Evolutionary conservation across 176 grass and related monocot genomes (phyloP), one percentile per base, ranked within the genome.

Genomic region (Oryza coarctata): DNA sequence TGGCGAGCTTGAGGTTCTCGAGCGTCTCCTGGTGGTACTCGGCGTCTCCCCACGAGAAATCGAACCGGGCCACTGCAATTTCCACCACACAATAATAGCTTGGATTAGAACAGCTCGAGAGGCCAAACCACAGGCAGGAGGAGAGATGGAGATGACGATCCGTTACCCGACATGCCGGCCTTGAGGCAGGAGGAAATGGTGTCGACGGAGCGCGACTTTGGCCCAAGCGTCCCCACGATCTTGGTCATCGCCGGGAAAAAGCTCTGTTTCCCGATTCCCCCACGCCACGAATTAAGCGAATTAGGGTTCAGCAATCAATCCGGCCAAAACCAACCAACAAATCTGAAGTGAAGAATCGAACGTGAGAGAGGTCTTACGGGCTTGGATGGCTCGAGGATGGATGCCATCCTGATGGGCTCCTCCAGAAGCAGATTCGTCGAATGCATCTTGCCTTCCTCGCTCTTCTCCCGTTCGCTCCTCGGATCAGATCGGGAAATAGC

Each of bases 191-290:
- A 29, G 14, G 93, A 94, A 83, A 99, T 99, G 76, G 90, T 90
- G 67, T 99, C 97, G 10, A 96, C 91, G 77, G 93, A 88, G 72
- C 97, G 93, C 18, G 97, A 99, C 75, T 94, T 96, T 39, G 97
- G 91, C 3, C 97, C 97, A 6, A 99, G 89, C 76, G 97, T 99
- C 12, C 97, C 97, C 29, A 99, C 93, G 79, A 99, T 99, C 87
- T 99, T 99, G 17, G 97, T 99, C 97, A 96, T 99, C 18, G 97
- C 97, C 58, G 97, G 97, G 87, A 94, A 99, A 63, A 96, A 99
- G 81, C 57, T 96, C 97, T 99, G 89, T 0, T 65, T 25, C 34
- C 2, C 62, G 7, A n/a, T n/a, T n/a, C n/a, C n/a, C n/a, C 32
- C 32, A 33, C 1, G 32, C 0, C 32, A 14, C 9, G 7, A 5